These are phyloP conservation scores for Fusarium sp. DNA, from an alignment of 2,329 filamentous ascomycete species.

Conservation along the genomic window DNA sequence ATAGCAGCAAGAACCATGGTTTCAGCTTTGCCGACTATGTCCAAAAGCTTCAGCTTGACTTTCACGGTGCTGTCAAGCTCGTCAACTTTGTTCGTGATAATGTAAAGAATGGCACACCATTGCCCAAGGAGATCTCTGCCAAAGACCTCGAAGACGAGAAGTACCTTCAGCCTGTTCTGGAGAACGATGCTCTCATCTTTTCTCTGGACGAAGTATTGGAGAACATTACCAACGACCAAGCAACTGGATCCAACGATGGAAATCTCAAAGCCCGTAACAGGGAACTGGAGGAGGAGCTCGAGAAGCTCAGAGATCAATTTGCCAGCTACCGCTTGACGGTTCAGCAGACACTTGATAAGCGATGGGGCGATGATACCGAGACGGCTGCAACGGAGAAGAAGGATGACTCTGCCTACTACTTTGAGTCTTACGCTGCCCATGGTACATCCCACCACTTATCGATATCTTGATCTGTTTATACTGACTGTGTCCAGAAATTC, in stretches of 20 bases:
- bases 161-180: conserved; percentile 84
- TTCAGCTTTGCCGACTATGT: conserved; percentile 74
- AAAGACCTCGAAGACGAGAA: conserved; percentile 78
- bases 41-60: conserved; percentile 70
- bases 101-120: conserved; percentile 54
- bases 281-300: conserved; percentile 69
- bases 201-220: conserved; percentile 79
- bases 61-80: conserved; percentile 77
- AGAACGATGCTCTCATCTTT: conserved; percentile 90
- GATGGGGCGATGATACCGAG: conserved; percentile 68
- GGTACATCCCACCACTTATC: conserved; percentile 55
- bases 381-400: conserved; percentile 44
- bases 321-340: conserved; percentile 72
- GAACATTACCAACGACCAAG: conserved; percentile 49
- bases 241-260: conserved; percentile 50
- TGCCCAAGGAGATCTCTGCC: conserved; percentile 68
- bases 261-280: conserved; percentile 59
- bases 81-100: conserved; percentile 73
- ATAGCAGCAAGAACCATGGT: conserved; percentile 72
- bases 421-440: conserved; percentile 70
- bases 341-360: conserved; percentile 72
- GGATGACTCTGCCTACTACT: conserved; percentile 57
- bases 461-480: background rate
- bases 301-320: conserved; percentile 68
- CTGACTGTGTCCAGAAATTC: conserved; percentile 70